Percentiles rank a stretch among this genome's conserved stretches.
These are phyloP conservation scores for Verbascum thapsus DNA, from an alignment of 257 asterid species.

Conservation along the genomic window DNA sequence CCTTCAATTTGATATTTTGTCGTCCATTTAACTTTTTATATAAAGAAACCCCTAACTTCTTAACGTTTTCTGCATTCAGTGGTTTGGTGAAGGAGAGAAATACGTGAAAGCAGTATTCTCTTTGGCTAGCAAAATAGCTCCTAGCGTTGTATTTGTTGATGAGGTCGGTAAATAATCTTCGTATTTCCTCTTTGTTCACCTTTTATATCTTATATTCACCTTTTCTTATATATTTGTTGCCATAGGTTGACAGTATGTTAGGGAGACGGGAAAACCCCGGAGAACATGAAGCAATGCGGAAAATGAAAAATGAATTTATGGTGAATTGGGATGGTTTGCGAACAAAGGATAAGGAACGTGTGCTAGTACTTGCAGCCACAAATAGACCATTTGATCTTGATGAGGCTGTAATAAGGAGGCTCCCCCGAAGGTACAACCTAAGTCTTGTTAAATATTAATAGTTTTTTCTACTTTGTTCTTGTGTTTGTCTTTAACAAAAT, in stretches of 20 bases:
- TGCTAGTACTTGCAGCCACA: conserved; percentile 90
- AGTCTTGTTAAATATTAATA: too few species aligned
- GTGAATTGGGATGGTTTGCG: conserved; percentile 95
- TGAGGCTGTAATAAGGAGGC: conserved; percentile 96
- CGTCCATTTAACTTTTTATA: conserved; percentile 1
- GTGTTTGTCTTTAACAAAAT: background rate
- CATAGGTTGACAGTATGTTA: conserved; percentile 91
- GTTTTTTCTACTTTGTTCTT: background rate
- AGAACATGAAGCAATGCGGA: conserved; percentile 97
- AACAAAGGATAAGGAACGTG: conserved; percentile 92
- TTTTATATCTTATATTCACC: background rate
- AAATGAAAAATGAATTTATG: conserved; percentile 96
- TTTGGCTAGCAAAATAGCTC: conserved; percentile 88
- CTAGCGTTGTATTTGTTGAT: conserved; percentile 81
- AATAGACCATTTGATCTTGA: conserved; percentile 95
- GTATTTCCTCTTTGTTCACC: conserved; percentile 6
- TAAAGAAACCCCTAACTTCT: background rate
- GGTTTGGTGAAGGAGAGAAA: conserved; percentile 95
- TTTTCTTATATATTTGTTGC: conserved; percentile 1
- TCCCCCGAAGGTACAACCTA: conserved; percentile 72
- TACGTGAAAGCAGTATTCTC: conserved; percentile 89
- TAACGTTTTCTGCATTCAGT: conserved; percentile 43
- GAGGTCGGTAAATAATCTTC: conserved; percentile 62
- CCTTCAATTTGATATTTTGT: conserved; percentile 22
- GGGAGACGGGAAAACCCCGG: conserved; percentile 98